Percentiles rank a stretch among this genome's conserved stretches.
phyloP scores from a whole-genome alignment of 78 protist species.

The Chrysochromulina parva region DNA sequence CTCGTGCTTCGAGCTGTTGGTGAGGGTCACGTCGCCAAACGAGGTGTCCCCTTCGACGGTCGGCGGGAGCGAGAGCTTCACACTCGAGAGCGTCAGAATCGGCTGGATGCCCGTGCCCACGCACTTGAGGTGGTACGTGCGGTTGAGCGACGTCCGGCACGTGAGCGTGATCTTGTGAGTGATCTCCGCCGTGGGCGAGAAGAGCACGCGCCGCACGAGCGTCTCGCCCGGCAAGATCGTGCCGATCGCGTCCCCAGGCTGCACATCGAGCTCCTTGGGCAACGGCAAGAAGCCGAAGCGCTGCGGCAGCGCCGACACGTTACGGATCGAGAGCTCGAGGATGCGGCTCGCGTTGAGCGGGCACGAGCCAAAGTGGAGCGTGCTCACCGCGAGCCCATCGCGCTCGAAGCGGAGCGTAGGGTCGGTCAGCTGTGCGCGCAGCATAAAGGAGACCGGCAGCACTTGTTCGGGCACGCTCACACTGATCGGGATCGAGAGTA shows the following conservation, averaged over 20 bases:
- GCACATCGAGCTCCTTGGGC: not conserved
- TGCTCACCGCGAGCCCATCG: not conserved
- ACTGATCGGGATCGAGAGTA: not conserved
- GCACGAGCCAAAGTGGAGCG: not conserved
- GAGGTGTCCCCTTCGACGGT: not conserved
- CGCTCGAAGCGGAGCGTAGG: not conserved
- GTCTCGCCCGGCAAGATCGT: slow-evolving; percentile 24
- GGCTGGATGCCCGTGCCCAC: not conserved
- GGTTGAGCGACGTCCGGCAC: not conserved
- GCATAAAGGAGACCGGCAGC: slow-evolving; percentile 13
- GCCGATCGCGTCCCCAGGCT: slow-evolving; percentile 33
- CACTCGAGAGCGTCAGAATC: not conserved
- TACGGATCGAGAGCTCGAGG: not conserved
- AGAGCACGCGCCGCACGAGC: not conserved
- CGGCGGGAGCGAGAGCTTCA: not conserved
- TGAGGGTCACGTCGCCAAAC: not conserved
- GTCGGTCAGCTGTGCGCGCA: not conserved
- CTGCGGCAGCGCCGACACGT: not conserved
- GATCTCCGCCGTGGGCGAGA: not conserved
- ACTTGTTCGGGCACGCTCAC: slow-evolving; percentile 27
- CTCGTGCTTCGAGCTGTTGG: too few relatives aligned
- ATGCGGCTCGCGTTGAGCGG: not conserved
- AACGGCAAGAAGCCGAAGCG: not conserved
- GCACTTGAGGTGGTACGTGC: not conserved
- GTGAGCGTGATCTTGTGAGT: not conserved